phyloP scores from a whole-genome alignment of 441 rosid species.

The Isatis lusitanica region DNA sequence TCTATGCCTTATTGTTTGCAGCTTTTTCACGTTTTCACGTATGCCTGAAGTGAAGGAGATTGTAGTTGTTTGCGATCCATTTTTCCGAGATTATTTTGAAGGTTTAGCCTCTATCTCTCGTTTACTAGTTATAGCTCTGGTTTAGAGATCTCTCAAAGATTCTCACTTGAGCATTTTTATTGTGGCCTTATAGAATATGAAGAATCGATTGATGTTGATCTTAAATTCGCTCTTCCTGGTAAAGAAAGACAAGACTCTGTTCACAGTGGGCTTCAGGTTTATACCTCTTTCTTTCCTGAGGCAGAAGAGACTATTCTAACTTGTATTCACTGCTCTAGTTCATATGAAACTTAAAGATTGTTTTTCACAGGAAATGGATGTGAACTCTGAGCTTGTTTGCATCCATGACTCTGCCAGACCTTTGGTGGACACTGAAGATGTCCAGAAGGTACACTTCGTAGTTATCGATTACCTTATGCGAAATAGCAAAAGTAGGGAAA shows the following conservation, averaged over 20 bases:
- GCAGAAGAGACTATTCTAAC: not conserved
- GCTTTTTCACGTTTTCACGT: slow-evolving; percentile 74
- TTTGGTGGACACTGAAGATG: slow-evolving; percentile 59
- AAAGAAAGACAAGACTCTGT: slow-evolving; percentile 98
- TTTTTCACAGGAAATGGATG: slow-evolving; percentile 60
- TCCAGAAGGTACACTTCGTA: slow-evolving; percentile 56
- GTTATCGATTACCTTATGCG: not conserved
- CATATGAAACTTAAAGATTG: not conserved
- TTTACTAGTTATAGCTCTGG: not conserved
- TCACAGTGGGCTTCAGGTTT: slow-evolving; percentile 85
- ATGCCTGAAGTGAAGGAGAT: slow-evolving; percentile 87
- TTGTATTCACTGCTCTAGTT: not conserved
- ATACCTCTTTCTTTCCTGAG: not conserved
- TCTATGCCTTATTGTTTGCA: slow-evolving; percentile 36
- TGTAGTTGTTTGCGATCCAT: slow-evolving; percentile 90
- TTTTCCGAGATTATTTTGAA: slow-evolving; percentile 82
- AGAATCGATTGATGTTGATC: slow-evolving; percentile 54
- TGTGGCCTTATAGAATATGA: slow-evolving; percentile 51
- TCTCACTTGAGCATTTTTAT: not conserved
- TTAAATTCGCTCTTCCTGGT: slow-evolving; percentile 84
- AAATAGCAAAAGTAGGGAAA: not conserved
- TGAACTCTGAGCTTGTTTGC: slow-evolving; percentile 82
- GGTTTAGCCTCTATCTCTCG: slow-evolving; percentile 47
- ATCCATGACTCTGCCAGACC: slow-evolving; percentile 96
- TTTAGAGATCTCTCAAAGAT: not conserved